Evolutionary conservation across 208 protist species (phyloP), one percentile per base, ranked within the genome.

Genomic region (Endotrypanum monterogeii): DNA sequence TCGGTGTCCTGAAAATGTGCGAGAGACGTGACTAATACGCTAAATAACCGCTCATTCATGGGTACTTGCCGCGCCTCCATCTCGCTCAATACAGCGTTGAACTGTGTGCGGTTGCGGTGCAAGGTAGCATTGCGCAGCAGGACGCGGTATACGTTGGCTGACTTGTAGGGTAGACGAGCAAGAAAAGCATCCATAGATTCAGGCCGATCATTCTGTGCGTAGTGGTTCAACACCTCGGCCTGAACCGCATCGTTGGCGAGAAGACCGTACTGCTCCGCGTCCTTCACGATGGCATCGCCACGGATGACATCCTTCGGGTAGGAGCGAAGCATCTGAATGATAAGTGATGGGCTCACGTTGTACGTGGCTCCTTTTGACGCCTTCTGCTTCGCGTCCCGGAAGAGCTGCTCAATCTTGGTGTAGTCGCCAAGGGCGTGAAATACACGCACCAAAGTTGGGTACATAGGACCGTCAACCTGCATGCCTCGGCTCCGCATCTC

Each of bases 401-500:
- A 95, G n/a, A 98, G 80, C 30, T 84, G 54, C 69, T 96, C 87
- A 35, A 96, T 88, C 32, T 76, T 83, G 11, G 67, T 7, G 18
- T 75, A 51, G 71, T 96, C 87, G 54, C 89, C 75, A 11, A 96
- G 78, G 44, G 93, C 92, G 41, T 78, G 73, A 78, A 95, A 98
- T 18, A 96, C 90, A 65, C 94, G 90, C 11, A 98, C 60, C 20
- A 98, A 79, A 6, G 90, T 94, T n/a, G 90, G 88, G 74, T 94
- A 96, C 88, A 96, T 94, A 63, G 84, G 86, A 3, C 77, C 66
- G 28, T 98, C 94, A 48, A 96, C 82, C 41, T 83, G 75, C 61
- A 98, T 95, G 30, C 88, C 87, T 20, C 86, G 86, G 14, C 55
- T 63, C 7, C 88, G 90, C 91, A 96, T 95, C 74, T 98, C 94